These are phyloP conservation scores for Sporothrix brasiliensis DNA, from an alignment of 2,329 filamentous ascomycete species.

Conservation along the genomic window DNA sequence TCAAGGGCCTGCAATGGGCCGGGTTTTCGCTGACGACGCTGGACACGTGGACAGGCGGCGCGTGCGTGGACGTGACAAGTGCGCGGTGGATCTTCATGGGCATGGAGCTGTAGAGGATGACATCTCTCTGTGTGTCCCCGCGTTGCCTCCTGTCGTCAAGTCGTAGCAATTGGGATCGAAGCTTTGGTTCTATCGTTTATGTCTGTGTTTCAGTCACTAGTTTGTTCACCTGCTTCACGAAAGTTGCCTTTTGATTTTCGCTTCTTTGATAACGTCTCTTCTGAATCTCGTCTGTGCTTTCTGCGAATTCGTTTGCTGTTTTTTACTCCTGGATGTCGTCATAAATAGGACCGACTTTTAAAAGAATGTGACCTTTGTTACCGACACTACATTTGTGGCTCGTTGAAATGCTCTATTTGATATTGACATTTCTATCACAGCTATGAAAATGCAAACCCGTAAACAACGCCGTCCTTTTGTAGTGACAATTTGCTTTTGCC, in stretches of 20 bases:
- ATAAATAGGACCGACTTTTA: not conserved
- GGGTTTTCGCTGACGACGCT: slow-evolving; percentile 84
- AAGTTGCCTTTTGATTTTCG: not conserved
- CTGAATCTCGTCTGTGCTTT: not conserved
- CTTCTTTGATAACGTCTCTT: not conserved
- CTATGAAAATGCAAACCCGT: slow-evolving; percentile 15
- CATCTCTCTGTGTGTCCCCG: not conserved
- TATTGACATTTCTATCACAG: slow-evolving; percentile 19
- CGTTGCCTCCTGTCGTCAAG: not conserved
- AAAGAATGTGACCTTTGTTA: not conserved
- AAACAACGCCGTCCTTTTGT: slow-evolving; percentile 27
- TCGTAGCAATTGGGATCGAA: not conserved
- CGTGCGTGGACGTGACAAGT: slow-evolving; percentile 57
- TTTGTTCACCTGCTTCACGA: not conserved
- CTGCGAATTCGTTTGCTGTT: not conserved
- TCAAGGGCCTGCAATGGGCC: slow-evolving; percentile 88
- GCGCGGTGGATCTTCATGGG: slow-evolving; percentile 82
- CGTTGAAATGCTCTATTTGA: not conserved
- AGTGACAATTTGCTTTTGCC: not conserved
- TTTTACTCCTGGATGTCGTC: not conserved
- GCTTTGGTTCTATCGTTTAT: not conserved
- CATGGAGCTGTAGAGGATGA: slow-evolving; percentile 70
- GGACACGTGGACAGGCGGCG: slow-evolving; percentile 68
- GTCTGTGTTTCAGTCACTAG: slow-evolving; percentile 20
- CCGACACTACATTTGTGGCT: too few relatives aligned